Base-by-base conservation (phyloP, 2,329 filamentous ascomycete species). In the Clonostachys rosea region DNA sequence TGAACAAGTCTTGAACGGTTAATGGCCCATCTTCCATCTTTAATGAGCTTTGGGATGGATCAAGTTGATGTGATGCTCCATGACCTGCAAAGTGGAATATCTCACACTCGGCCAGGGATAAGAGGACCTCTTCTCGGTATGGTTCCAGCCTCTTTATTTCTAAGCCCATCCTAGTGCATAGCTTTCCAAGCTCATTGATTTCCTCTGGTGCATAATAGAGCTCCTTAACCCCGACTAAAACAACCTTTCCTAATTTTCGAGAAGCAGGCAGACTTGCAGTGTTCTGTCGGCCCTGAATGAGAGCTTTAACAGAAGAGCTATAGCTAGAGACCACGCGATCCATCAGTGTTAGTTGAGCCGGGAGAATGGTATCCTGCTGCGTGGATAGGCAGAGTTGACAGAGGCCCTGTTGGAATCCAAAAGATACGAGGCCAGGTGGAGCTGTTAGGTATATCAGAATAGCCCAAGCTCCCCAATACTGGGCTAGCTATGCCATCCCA, bases 1-100 rank as follows among this genome's bases (percentile, higher is more conserved):
- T 68, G 40, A 71, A 68, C 0, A 69, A 6, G 1, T 66, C 68
- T 49, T 70, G 67, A 44, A 71, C 70, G 1, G 67, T 42, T 6
- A 42, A 6, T 13, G n/a, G 6, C 36, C 14, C 36, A 24, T 20
- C 40, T n/a, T 20, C 62, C 0, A 42, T n/a, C 2, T 17, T 16
- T 20, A 42, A 7, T 12, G n/a, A n/a, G 18, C 40, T 42, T 7
- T 13, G 12, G 12, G 40, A 13, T 13, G 40, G 40, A 20, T 42
- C 18, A 13, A n/a, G 13, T 6, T 20, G 40, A 13, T 20, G n/a
- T 13, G 14, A 17, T 9, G 13, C 9, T 6, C 36, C 36, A 17
- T 39, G 36, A 14, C 36, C 36, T 39, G 36, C 36, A 39, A 39
- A 39, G 36, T 39, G 36, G 16, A 39, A 39, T 14, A 39, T 17